These are phyloP conservation scores for Aspergillus nomiae DNA, from an alignment of 2,329 filamentous ascomycete species.

Conservation along the genomic window DNA sequence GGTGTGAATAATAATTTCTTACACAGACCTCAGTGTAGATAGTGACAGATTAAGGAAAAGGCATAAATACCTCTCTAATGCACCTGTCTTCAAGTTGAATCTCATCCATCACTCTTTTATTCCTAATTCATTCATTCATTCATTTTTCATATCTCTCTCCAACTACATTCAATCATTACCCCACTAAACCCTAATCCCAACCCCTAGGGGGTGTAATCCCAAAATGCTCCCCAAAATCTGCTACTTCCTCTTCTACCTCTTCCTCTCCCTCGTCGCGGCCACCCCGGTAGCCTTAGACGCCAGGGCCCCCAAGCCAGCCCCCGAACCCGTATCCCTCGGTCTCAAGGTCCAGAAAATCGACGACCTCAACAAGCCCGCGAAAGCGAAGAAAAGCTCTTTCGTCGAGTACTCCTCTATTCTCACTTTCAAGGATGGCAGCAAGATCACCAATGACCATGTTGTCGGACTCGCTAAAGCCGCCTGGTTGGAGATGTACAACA, in stretches of 20 bases:
- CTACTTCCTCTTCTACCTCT: background rate
- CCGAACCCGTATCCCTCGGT: background rate
- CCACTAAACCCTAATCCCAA: background rate
- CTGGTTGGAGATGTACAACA: background rate
- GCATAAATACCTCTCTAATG: background rate
- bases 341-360: background rate
- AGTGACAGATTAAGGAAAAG: background rate
- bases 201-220: background rate
- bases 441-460: background rate
- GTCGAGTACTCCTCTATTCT: background rate
- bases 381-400: background rate
- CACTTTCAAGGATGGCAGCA: background rate
- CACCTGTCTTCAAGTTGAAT: background rate
- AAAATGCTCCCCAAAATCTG: conserved; percentile 4
- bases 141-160: background rate
- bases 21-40: background rate
- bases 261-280: background rate
- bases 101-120: background rate
- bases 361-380: too few relatives aligned
- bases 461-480: background rate
- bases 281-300: background rate
- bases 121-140: background rate
- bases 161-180: background rate
- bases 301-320: background rate
- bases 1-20: background rate